These are phyloP conservation scores for Russula sp. DNA, from an alignment of 768 basidiomycete genomes.

Conservation along the genomic window DNA sequence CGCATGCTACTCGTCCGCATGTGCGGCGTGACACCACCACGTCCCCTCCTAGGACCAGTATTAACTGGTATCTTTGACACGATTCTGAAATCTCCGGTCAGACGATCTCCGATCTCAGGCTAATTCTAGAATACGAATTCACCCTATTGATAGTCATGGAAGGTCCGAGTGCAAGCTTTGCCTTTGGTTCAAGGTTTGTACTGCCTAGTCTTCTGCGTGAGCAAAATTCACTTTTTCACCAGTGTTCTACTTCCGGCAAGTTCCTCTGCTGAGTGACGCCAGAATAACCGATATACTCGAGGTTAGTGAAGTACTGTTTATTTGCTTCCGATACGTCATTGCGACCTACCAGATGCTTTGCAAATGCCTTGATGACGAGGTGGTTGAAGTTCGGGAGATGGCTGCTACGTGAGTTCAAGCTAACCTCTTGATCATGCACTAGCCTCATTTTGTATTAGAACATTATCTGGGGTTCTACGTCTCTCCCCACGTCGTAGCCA, in stretches of 20 bases:
- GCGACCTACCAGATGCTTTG: conserved; percentile 57
- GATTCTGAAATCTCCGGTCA: conserved; percentile 70
- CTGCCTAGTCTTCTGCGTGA: background rate
- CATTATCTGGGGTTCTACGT: conserved; percentile 78
- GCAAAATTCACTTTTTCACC: background rate
- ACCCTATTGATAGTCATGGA: conserved; percentile 65
- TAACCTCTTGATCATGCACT: background rate
- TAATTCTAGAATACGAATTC: conserved; percentile 18
- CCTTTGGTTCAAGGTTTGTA: conserved; percentile 72
- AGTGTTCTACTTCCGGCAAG: conserved; percentile 88
- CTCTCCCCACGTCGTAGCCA: conserved; percentile 78
- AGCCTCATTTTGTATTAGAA: conserved; percentile 41
- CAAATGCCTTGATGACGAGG: conserved; percentile 78
- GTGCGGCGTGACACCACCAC: conserved; percentile 81
- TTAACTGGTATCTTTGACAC: conserved; percentile 72
- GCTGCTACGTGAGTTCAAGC: conserved; percentile 65
- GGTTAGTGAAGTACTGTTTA: conserved; percentile 40
- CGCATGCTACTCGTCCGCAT: conserved; percentile 73
- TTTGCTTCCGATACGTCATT: background rate
- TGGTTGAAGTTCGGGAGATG: conserved; percentile 88
- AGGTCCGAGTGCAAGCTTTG: conserved; percentile 79
- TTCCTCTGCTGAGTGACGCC: conserved; percentile 72
- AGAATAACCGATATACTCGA: conserved; percentile 80
- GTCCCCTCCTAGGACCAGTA: conserved; percentile 62
- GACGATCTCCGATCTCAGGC: conserved; percentile 33